Percentiles rank a stretch among this genome's conserved stretches.
Evolutionary conservation across 83 land plant genomes (phyloP).

Genomic region (Diphasiastrum complanatum): DNA sequence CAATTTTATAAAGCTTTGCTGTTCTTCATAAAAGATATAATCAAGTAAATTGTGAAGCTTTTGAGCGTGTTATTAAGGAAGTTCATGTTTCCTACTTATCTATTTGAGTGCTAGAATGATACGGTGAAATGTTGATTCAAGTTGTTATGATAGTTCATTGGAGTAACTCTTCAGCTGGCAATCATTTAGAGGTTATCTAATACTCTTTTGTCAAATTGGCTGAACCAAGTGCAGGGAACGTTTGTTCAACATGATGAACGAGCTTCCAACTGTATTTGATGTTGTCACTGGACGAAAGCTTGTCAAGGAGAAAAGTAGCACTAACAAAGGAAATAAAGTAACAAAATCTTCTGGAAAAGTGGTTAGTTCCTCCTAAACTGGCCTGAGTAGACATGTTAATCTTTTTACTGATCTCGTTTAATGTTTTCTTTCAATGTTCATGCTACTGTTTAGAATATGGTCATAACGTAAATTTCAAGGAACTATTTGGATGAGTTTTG

Average conservation of each 20-base stretch:
- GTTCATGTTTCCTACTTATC: too few relatives aligned
- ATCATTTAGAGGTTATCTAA: background rate
- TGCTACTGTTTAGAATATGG: too few relatives aligned
- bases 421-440: background rate
- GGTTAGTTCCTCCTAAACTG: conserved; percentile 9
- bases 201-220: background rate
- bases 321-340: conserved; percentile 52
- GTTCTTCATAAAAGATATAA: too few relatives aligned
- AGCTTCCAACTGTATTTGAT: conserved; percentile 84
- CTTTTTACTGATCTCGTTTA: background rate
- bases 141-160: too few relatives aligned
- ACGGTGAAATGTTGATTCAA: too few relatives aligned
- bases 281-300: conserved; percentile 72
- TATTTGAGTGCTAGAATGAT: too few relatives aligned
- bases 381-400: background rate
- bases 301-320: conserved; percentile 51
- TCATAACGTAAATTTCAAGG: too few relatives aligned
- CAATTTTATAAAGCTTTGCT: too few relatives aligned
- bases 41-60: too few relatives aligned
- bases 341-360: conserved; percentile 20
- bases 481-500: too few relatives aligned
- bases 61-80: too few relatives aligned
- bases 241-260: conserved; percentile 82
- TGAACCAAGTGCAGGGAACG: conserved; percentile 76
- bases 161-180: background rate